phyloP scores from a whole-genome alignment of 495 filamentous ascomycete species.

The Penicillium psychrofluorescens region DNA sequence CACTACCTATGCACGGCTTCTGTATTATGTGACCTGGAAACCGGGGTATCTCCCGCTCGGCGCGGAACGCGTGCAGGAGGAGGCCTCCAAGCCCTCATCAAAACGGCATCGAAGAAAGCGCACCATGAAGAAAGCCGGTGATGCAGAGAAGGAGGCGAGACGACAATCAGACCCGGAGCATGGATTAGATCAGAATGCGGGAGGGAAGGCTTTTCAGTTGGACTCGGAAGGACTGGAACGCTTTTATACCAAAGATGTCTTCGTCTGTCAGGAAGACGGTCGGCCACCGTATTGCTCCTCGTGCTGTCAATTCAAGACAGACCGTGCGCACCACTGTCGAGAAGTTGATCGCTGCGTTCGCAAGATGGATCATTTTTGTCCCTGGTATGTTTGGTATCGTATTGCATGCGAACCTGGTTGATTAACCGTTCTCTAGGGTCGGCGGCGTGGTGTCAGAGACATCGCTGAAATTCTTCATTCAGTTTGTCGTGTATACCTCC shows the following conservation, averaged over 20 bases:
- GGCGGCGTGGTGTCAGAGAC: constrained; percentile 82
- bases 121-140: constrained; percentile 5
- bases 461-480: constrained; percentile 83
- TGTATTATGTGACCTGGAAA: constrained; percentile 54
- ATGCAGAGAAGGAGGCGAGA: constrained; percentile 17
- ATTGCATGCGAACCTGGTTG: constrained; percentile 2
- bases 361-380: constrained; percentile 94
- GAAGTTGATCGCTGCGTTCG: constrained; percentile 71
- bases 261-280: constrained; percentile 73
- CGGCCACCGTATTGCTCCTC: constrained; percentile 71
- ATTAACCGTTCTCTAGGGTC: constrained; percentile 47
- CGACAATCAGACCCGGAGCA: constrained; percentile 19
- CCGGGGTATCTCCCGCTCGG: constrained; percentile 66
- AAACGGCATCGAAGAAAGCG: constrained; percentile 11
- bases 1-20: constrained; percentile 60
- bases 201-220: constrained; percentile 15
- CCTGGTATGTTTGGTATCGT: constrained; percentile 50
- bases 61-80: constrained; percentile 14
- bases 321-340: constrained; percentile 77
- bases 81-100: constrained; percentile 9
- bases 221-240: constrained; percentile 31
- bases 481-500: constrained; percentile 67
- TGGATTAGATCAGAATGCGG: constrained; percentile 11
- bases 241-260: constrained; percentile 75
- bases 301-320: constrained; percentile 78